Evolutionary conservation across 2,329 filamentous ascomycete species (phyloP), one percentile per base, ranked within the genome.

Genomic region (Phaeosphaeriaceae sp.): DNA sequence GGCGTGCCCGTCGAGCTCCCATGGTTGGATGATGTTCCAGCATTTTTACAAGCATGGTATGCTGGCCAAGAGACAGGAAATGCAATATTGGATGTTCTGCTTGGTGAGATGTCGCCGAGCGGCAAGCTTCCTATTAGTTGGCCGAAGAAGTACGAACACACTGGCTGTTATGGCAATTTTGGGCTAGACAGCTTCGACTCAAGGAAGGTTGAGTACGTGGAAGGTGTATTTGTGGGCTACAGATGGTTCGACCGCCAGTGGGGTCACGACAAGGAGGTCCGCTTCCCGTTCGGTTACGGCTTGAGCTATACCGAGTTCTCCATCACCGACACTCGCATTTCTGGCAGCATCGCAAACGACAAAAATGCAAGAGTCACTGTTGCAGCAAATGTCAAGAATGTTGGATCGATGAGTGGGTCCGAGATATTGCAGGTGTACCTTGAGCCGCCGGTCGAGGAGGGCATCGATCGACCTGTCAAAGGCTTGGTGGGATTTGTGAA

Each of bases 21-120:
- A 6, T 91, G 88, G 89, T 86, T 91, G 68, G 80, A 84, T 50
- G 80, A 82, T 22, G 87, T 88, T 0, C 80, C 85, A 0, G 88
- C 86, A 0, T 81, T 91, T 0, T 77, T 91, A 0, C 89, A 91
- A 69, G 88, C 90, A 71, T 91, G 91, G 78, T 91, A 91, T 67
- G 87, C 87, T 10, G 88, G 86, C 0, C 87, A 89, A 65, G 79
- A 90, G 76, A 87, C 87, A 17, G 88, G 87, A 0, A 80, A 87
- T 60, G 87, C 88, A 1, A 82, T 89, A 2, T 86, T 87, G 0
- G 85, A 89, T 60, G 80, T 89, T 22, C 78, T 89, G 2, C 89
- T 87, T 66, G 88, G 88, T n/a, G 78, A 84, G 51, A 81, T 83
- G 56, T 88, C 87, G 72, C 88, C 88, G 0, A 86, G 83, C 0